A percentile compares a stretch with the other conserved stretches of the same genome.
These are phyloP conservation scores for Prunus davidiana DNA, from an alignment of 306 rosid species.

Conservation along the genomic window DNA sequence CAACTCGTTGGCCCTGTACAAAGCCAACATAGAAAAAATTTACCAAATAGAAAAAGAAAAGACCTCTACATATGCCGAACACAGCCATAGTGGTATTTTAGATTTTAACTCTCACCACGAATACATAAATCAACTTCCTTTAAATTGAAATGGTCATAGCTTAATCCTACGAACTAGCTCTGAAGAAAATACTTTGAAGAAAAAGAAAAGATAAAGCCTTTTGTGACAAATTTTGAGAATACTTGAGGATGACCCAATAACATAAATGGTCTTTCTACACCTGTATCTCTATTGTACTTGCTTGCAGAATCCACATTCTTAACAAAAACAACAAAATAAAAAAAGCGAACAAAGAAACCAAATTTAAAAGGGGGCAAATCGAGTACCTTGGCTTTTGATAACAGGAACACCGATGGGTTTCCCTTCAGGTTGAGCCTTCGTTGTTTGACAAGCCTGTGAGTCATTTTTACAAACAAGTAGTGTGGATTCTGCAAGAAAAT, in stretches of 20 bases:
- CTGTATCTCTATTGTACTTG: too few species aligned
- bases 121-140: neutral
- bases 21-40: neutral
- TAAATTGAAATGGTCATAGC: neutral
- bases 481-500: conserved; percentile 44
- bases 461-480: conserved; percentile 41
- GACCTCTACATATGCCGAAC: neutral
- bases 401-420: conserved; percentile 37
- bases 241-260: too few species aligned
- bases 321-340: neutral
- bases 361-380: neutral
- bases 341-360: neutral
- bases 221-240: too few species aligned
- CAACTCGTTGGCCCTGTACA: neutral
- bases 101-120: neutral
- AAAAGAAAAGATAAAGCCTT: too few species aligned
- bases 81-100: neutral
- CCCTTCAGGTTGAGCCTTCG: conserved; percentile 34
- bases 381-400: conserved; percentile 56
- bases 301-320: too few species aligned
- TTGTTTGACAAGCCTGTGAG: neutral
- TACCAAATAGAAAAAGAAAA: neutral
- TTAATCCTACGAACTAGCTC: too few species aligned
- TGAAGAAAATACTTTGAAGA: too few species aligned
- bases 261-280: too few species aligned